A percentile compares a stretch with the other conserved stretches of the same genome.
These are phyloP conservation scores for Juglanconis sp. DNA, from an alignment of 2,329 filamentous ascomycete species.

Conservation along the genomic window DNA sequence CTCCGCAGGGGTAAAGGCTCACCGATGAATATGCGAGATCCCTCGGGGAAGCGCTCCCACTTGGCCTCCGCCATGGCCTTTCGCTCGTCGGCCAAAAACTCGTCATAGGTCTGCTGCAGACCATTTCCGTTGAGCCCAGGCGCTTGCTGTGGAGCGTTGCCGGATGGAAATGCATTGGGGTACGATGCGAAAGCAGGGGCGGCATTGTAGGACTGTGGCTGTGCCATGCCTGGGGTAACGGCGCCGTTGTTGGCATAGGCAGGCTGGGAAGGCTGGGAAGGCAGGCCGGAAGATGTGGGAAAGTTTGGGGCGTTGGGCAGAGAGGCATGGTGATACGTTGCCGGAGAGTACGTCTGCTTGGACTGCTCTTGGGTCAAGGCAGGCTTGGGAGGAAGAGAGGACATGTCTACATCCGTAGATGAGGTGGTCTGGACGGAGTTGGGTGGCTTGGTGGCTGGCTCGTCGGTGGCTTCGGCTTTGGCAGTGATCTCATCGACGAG, in stretches of 20 bases:
- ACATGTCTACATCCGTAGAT: constrained; percentile 22
- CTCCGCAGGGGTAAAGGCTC: constrained; percentile 30
- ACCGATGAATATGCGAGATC: constrained; percentile 80
- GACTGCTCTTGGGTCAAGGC: constrained; percentile 24
- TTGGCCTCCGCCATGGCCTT: constrained; percentile 73
- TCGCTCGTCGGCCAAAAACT: constrained; percentile 70
- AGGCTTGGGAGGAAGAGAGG: constrained; percentile 30
- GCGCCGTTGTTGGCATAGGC: constrained; percentile 10
- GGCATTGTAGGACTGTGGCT: constrained; percentile 11
- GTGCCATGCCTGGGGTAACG: constrained; percentile 10
- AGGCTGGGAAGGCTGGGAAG: constrained; percentile 10
- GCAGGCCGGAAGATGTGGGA: constrained; percentile 9
- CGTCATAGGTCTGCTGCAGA: constrained; percentile 65
- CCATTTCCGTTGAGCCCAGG: constrained; percentile 10
- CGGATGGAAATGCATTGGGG: constrained; percentile 17
- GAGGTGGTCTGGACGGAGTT: constrained; percentile 10
- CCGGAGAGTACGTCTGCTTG: constrained; percentile 17
- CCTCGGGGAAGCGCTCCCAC: constrained; percentile 77
- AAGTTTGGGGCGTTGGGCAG: constrained; percentile 15
- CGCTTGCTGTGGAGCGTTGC: constrained; percentile 10
- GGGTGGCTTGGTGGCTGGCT: constrained; percentile 19
- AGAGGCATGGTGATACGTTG: constrained; percentile 19
- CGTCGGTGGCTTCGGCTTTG: constrained; percentile 23
- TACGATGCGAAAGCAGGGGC: constrained; percentile 16
- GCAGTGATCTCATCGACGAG: constrained; percentile 34